These are phyloP conservation scores for Trichosporon coremiiforme DNA, from an alignment of 1,284 basidiomycete genomes.

Conservation along the genomic window DNA sequence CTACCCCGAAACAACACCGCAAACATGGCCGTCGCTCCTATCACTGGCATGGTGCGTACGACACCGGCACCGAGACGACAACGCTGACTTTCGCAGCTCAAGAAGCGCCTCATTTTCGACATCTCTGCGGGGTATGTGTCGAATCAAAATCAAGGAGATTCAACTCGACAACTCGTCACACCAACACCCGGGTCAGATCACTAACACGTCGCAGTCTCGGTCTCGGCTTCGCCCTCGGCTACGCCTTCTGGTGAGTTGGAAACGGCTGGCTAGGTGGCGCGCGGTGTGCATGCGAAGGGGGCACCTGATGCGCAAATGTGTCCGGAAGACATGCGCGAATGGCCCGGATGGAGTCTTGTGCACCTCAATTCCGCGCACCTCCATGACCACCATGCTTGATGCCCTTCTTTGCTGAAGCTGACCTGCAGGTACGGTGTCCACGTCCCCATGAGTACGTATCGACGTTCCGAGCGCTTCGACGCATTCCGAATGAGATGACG, in stretches of 20 bases:
- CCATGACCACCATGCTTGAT: background rate
- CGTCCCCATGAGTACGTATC: conserved; percentile 31
- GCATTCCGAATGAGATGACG: conserved; percentile 8
- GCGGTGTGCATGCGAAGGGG: background rate
- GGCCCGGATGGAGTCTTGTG: background rate
- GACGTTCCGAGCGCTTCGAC: background rate
- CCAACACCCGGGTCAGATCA: too few species aligned
- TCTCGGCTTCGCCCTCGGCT: conserved; percentile 27
- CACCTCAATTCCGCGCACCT: background rate
- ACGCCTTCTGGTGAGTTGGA: conserved; percentile 30
- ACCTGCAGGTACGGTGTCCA: conserved; percentile 28
- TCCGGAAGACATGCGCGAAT: background rate
- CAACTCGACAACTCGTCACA: background rate
- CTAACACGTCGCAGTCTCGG: conserved; percentile 27
- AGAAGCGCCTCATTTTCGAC: conserved; percentile 28
- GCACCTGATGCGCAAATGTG: background rate
- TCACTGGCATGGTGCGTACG: conserved; percentile 34
- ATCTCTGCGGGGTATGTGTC: conserved; percentile 23
- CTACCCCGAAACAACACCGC: conserved; percentile 21
- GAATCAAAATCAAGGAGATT: background rate
- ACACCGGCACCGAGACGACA: background rate
- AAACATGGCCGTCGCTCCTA: conserved; percentile 27
- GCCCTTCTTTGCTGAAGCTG: background rate
- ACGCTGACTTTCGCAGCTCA: conserved; percentile 27
- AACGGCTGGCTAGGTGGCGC: background rate